These are phyloP conservation scores for Poa annua DNA, from an alignment of 176 grass and related monocot genomes.

Conservation along the genomic window DNA sequence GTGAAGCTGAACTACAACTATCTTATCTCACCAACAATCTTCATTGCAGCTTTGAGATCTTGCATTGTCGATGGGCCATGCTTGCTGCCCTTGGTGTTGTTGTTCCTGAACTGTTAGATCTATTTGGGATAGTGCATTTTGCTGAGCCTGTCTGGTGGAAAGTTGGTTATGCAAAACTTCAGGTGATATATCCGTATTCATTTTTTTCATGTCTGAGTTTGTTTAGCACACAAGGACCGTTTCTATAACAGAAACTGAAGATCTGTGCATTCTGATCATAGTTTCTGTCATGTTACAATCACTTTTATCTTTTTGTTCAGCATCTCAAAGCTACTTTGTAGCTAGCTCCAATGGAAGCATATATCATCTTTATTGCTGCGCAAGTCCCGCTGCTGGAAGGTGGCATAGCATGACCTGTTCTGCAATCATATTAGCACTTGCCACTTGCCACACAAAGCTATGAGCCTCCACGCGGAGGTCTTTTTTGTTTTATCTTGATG, in stretches of 20 bases:
- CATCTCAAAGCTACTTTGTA: background rate
- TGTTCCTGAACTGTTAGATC: constrained; percentile 84
- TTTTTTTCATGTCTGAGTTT: background rate
- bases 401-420: background rate
- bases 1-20: background rate
- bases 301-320: background rate
- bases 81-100: constrained; percentile 83
- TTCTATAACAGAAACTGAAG: background rate
- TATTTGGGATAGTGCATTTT: constrained; percentile 80
- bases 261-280: background rate
- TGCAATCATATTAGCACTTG: background rate
- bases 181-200: constrained; percentile 42
- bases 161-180: constrained; percentile 98
- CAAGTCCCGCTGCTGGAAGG: background rate
- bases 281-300: background rate
- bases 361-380: background rate
- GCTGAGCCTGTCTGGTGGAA: constrained; percentile 95
- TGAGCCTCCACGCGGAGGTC: background rate
- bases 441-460: background rate
- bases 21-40: background rate
- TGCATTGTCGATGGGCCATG: constrained; percentile 97
- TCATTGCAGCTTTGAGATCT: constrained; percentile 82
- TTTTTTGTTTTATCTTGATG: background rate
- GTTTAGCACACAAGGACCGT: background rate
- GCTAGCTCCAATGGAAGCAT: constrained; percentile 16